Conservation (phyloP, 352 stramenopile species). For the Saprolegnia parasitica region DNA sequence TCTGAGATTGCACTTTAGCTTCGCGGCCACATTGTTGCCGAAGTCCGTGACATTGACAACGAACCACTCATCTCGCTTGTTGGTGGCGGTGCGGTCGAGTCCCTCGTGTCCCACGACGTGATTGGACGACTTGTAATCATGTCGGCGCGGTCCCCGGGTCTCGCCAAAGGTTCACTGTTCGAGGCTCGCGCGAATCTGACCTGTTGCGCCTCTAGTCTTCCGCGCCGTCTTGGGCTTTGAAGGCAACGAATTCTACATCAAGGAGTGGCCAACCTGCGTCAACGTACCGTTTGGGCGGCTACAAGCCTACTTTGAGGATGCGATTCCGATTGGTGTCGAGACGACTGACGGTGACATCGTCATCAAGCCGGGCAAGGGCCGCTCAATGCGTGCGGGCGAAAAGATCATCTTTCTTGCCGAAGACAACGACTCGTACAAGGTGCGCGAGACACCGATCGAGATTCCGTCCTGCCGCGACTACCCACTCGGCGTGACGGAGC, state of each 20-base stretch:
- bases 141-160: slow-evolving; percentile 71
- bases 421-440: slow-evolving; percentile 85
- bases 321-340: slow-evolving; percentile 76
- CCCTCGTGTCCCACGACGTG: slow-evolving; percentile 82
- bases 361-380: slow-evolving; percentile 47
- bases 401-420: slow-evolving; percentile 79
- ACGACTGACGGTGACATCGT: slow-evolving; percentile 48
- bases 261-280: slow-evolving; percentile 73
- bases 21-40: slow-evolving; percentile 74
- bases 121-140: slow-evolving; percentile 85
- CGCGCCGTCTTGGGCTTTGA: slow-evolving; percentile 69
- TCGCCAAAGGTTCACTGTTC: slow-evolving; percentile 53
- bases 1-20: slow-evolving; percentile 30
- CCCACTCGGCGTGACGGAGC: not conserved
- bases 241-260: slow-evolving; percentile 87
- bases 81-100: slow-evolving; percentile 70
- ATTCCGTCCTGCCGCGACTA: not conserved
- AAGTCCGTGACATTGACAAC: slow-evolving; percentile 87
- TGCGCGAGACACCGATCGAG: slow-evolving; percentile 30
- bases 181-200: not conserved
- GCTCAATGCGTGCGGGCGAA: slow-evolving; percentile 48
- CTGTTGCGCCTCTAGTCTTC: slow-evolving; percentile 29
- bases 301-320: slow-evolving; percentile 68
- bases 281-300: slow-evolving; percentile 60
- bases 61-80: slow-evolving; percentile 75